phyloP scores from a whole-genome alignment of 805 yeast genomes.

The Wickerhamomyces hampshirensis region DNA sequence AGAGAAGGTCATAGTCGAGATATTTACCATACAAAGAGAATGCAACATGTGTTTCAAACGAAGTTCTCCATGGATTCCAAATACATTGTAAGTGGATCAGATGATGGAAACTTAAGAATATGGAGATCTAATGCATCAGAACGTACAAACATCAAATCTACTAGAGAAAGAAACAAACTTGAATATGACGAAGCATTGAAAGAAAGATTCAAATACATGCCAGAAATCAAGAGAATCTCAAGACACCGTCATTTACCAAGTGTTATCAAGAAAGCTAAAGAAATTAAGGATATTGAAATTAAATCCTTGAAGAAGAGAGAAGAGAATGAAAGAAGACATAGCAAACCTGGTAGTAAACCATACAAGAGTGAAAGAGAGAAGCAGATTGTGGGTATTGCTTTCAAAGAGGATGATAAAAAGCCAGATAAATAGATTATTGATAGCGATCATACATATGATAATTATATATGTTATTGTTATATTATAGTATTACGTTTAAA shows the following conservation, averaged over 20 bases:
- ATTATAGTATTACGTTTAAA: too few species aligned
- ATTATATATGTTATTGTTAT: neutral
- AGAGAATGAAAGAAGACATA: slow-evolving; percentile 75
- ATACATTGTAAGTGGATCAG: slow-evolving; percentile 86
- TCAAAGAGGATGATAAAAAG: slow-evolving; percentile 41
- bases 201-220: slow-evolving; percentile 93
- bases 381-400: slow-evolving; percentile 80
- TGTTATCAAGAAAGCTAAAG: slow-evolving; percentile 83
- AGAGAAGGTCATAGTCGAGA: slow-evolving; percentile 91
- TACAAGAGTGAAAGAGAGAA: slow-evolving; percentile 72
- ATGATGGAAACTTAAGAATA: slow-evolving; percentile 90
- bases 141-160: slow-evolving; percentile 72
- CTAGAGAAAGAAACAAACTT: slow-evolving; percentile 73
- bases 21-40: slow-evolving; percentile 92
- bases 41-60: slow-evolving; percentile 90
- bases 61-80: slow-evolving; percentile 85
- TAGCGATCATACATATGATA: neutral
- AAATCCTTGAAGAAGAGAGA: slow-evolving; percentile 75
- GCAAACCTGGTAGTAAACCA: slow-evolving; percentile 56
- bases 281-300: slow-evolving; percentile 73
- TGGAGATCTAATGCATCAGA: slow-evolving; percentile 92
- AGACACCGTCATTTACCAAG: slow-evolving; percentile 91
- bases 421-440: neutral
- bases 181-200: slow-evolving; percentile 91
- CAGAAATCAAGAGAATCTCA: slow-evolving; percentile 85